Conservation (phyloP, 441 rosid species). For the Gossypium laxum region DNA sequence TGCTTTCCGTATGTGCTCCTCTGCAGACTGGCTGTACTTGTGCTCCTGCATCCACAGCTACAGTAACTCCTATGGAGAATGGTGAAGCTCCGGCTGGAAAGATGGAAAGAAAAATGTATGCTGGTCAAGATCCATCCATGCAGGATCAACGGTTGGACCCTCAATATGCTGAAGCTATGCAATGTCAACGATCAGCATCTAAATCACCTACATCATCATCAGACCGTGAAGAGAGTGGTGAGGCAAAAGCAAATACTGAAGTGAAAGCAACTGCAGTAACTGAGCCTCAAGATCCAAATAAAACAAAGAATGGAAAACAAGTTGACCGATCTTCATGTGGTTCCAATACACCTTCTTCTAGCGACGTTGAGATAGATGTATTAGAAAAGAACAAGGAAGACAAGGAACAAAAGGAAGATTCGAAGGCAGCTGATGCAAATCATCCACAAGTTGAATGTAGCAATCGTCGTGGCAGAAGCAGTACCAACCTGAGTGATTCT, state of each 20-base stretch:
- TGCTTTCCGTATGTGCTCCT: conserved; percentile 74
- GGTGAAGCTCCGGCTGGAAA: conserved; percentile 28
- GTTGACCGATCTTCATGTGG: conserved; percentile 88
- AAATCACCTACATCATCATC: conserved; percentile 41
- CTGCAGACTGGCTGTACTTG: conserved; percentile 38
- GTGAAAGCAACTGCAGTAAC: conserved; percentile 27
- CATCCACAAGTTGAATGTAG: conserved; percentile 33
- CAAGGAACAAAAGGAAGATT: conserved; percentile 38
- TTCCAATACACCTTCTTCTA: conserved; percentile 80
- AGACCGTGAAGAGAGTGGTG: conserved; percentile 48
- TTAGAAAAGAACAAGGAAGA: conserved; percentile 49
- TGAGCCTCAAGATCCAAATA: conserved; percentile 39
- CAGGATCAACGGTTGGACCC: conserved; percentile 33
- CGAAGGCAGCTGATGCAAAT: conserved; percentile 43
- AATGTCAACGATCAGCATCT: conserved; percentile 44
- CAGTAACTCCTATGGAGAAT: conserved; percentile 32
- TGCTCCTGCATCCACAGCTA: conserved; percentile 31
- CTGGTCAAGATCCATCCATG: conserved; percentile 27
- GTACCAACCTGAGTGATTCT: conserved; percentile 42
- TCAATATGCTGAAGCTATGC: conserved; percentile 40
- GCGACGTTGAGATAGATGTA: conserved; percentile 72
- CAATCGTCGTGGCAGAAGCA: conserved; percentile 51
- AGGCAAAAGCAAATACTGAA: conserved; percentile 31
- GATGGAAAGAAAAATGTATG: conserved; percentile 23
- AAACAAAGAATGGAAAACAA: conserved; percentile 45